Evolutionary conservation across 2,329 filamentous ascomycete species (phyloP).

Genomic region (Sporothrix brunneoviolacea): DNA sequence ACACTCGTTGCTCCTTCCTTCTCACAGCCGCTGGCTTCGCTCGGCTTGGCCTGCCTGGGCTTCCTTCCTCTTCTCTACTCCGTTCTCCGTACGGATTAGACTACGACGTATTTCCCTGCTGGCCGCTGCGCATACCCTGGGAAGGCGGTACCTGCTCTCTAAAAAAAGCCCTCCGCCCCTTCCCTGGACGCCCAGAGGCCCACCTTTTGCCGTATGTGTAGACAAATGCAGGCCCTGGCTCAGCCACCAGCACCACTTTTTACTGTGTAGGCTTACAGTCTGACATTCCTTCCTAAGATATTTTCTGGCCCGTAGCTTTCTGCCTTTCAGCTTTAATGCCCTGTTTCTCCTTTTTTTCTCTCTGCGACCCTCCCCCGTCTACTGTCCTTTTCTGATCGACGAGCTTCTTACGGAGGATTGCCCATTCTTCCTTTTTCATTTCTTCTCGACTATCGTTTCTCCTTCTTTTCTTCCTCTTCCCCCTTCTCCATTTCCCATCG

Average conservation of each 20-base stretch:
- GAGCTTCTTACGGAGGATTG: background rate
- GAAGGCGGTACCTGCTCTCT: too few species aligned
- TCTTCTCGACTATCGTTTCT: background rate
- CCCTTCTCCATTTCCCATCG: background rate
- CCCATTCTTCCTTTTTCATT: background rate
- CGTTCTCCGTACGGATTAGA: too few species aligned
- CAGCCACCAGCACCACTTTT: constrained; percentile 16
- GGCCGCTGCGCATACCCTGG: too few species aligned
- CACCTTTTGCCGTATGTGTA: background rate
- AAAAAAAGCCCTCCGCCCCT: constrained; percentile 3
- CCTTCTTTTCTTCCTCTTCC: background rate
- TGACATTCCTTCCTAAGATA: constrained; percentile 1
- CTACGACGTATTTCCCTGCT: too few species aligned
- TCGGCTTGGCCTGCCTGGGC: too few species aligned
- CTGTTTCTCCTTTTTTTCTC: constrained; percentile 5
- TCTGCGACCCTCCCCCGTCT: background rate
- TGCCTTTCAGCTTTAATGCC: background rate
- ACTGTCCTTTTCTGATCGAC: background rate
- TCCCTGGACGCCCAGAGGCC: background rate
- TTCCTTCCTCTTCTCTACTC: too few species aligned
- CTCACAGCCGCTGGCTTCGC: too few species aligned
- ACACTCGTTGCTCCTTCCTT: too few species aligned
- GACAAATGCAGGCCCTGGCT: constrained; percentile 8
- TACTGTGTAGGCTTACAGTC: constrained; percentile 3
- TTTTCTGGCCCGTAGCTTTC: constrained; percentile 1